Evolutionary conservation across 2,329 filamentous ascomycete genomes (phyloP).

Genomic region (Fusarium sp.): DNA sequence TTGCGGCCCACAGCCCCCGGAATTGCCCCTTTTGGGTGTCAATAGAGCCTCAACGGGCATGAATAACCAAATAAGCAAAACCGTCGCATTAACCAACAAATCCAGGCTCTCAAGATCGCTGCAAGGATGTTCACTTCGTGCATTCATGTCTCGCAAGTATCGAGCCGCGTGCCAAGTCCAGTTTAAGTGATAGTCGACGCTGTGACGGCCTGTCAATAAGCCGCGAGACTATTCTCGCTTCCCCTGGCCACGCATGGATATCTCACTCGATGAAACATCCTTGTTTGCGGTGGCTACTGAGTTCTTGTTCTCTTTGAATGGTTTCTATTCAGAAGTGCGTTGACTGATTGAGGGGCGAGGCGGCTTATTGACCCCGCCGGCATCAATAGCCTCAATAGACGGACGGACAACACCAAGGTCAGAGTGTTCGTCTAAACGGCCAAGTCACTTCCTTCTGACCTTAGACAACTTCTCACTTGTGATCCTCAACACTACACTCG

Average conservation of each 20-base stretch:
- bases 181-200: constrained; percentile 1
- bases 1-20: constrained; percentile 16
- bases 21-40: constrained; percentile 45
- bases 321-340: constrained; percentile 7
- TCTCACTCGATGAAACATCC: background rate
- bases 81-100: constrained; percentile 7
- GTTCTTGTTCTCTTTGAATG: constrained; percentile 18
- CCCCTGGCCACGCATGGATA: constrained; percentile 12
- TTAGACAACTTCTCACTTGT: background rate
- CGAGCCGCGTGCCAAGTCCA: background rate
- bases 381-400: constrained; percentile 41
- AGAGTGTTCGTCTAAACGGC: constrained; percentile 9
- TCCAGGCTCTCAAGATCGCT: background rate
- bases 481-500: constrained; percentile 15
- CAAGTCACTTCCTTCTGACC: background rate
- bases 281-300: constrained; percentile 3
- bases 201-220: constrained; percentile 24
- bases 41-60: constrained; percentile 48
- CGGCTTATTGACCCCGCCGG: constrained; percentile 39
- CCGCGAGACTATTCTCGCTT: constrained; percentile 10
- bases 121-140: constrained; percentile 12
- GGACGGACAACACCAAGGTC: constrained; percentile 13
- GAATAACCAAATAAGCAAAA: constrained; percentile 21
- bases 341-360: constrained; percentile 13
- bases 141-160: constrained; percentile 16